Percentiles rank a stretch among this genome's conserved stretches.
Evolutionary conservation across 192 early-diverging fungal species (phyloP).

Genomic region (Backusella liffmaniae): DNA sequence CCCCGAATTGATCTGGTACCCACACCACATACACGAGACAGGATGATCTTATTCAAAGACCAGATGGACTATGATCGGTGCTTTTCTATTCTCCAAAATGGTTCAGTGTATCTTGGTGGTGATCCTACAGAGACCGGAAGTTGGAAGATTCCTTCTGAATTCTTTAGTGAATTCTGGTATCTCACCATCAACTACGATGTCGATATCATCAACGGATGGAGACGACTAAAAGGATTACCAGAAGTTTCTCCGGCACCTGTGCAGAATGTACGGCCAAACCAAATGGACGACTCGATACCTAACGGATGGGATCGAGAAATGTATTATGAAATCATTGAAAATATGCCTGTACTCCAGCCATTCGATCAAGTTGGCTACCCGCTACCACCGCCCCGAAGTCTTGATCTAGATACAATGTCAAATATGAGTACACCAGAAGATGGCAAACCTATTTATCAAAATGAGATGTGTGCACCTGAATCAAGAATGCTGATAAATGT

Average conservation of each 20-base stretch:
- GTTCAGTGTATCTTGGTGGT: constrained; percentile 29
- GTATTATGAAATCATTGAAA: neutral
- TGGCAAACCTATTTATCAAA: neutral
- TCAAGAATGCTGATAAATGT: neutral
- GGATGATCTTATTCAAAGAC: constrained; percentile 31
- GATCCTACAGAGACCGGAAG: constrained; percentile 29
- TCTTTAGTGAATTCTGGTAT: constrained; percentile 33
- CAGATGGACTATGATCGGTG: constrained; percentile 34
- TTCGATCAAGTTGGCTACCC: neutral
- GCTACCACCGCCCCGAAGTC: neutral
- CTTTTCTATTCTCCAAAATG: constrained; percentile 18
- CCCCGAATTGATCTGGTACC: constrained; percentile 27
- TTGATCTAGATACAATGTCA: no score
- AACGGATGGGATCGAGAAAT: neutral
- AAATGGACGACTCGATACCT: neutral
- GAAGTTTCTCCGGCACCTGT: neutral
- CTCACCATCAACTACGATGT: constrained; percentile 21
- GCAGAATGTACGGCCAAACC: neutral
- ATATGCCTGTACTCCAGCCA: constrained; percentile 3
- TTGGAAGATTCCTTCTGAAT: constrained; percentile 30
- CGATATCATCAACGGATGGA: constrained; percentile 24
- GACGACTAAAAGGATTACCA: constrained; percentile 15
- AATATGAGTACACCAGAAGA: neutral
- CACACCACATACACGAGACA: constrained; percentile 19
- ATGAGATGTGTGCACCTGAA: neutral